These are phyloP conservation scores for Microthlaspi erraticum DNA, from an alignment of 345 rosid genomes.

Conservation along the genomic window DNA sequence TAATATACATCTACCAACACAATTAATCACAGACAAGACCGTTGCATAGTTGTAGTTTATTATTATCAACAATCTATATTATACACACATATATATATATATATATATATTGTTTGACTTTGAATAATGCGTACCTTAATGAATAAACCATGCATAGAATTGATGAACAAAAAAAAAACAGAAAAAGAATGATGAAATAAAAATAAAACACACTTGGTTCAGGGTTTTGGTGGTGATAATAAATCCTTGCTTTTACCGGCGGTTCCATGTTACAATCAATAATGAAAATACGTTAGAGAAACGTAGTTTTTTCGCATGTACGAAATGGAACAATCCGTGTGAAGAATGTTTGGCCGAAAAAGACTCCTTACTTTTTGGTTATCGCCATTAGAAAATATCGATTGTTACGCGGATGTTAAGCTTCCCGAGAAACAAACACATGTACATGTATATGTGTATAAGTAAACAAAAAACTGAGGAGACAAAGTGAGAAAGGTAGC, in stretches of 20 bases:
- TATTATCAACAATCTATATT: slow-evolving; percentile 3
- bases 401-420: slow-evolving; percentile 25
- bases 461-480: slow-evolving; percentile 23
- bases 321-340: slow-evolving; percentile 31
- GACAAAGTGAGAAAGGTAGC: slow-evolving; percentile 44
- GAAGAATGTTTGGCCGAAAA: slow-evolving; percentile 41
- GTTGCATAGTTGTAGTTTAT: slow-evolving; percentile 22
- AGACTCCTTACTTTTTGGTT: slow-evolving; percentile 33
- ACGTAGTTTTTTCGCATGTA: slow-evolving; percentile 16
- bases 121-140: background rate
- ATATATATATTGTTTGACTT: background rate
- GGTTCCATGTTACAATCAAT: background rate
- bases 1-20: slow-evolving; percentile 22
- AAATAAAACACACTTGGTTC: background rate
- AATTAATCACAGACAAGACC: slow-evolving; percentile 30
- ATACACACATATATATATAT: background rate
- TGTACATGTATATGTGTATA: slow-evolving; percentile 2
- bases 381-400: slow-evolving; percentile 25
- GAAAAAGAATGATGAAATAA: background rate
- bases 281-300: background rate
- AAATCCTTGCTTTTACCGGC: background rate
- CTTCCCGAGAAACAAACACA: slow-evolving; percentile 40
- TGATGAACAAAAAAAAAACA: too few relatives aligned
- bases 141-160: background rate
- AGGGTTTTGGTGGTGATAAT: background rate